Evolutionary conservation across 2,329 filamentous ascomycete species (phyloP).

Genomic region (Fusarium sp.): DNA sequence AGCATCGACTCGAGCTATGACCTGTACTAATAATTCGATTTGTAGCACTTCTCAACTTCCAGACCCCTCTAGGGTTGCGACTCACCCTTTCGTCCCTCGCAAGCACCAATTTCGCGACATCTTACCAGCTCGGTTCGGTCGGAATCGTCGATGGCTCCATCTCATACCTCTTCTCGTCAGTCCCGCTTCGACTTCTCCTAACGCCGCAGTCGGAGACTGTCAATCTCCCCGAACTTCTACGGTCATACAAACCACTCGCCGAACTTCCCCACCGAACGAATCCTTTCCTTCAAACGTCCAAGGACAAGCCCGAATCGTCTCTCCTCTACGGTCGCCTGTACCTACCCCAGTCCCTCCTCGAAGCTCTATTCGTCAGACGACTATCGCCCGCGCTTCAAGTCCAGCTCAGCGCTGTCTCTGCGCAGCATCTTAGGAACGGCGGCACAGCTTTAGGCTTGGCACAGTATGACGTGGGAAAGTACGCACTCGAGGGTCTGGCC

Average conservation of each 20-base stretch:
- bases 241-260: conserved; percentile 83
- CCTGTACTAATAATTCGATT: conserved; percentile 29
- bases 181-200: conserved; percentile 75
- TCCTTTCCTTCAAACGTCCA: conserved; percentile 37
- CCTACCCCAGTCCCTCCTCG: conserved; percentile 84
- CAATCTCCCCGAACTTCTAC: conserved; percentile 79
- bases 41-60: conserved; percentile 85
- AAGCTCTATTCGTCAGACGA: conserved; percentile 84
- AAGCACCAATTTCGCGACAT: conserved; percentile 92
- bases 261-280: conserved; percentile 60
- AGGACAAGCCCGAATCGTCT: conserved; percentile 58
- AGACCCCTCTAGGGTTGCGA: conserved; percentile 84
- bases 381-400: conserved; percentile 82
- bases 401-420: conserved; percentile 82
- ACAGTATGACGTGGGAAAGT: conserved; percentile 87
- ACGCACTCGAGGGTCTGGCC: conserved; percentile 88
- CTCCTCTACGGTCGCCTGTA: conserved; percentile 83
- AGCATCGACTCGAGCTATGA: background rate
- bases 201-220: conserved; percentile 77
- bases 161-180: conserved; percentile 93
- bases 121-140: conserved; percentile 89
- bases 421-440: conserved; percentile 76
- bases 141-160: conserved; percentile 96
- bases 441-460: conserved; percentile 78
- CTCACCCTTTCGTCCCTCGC: conserved; percentile 91